Evolutionary conservation across 2,329 filamentous ascomycete species (phyloP), one percentile per base, ranked within the genome.

Genomic region (Fusarium verticillioides): DNA sequence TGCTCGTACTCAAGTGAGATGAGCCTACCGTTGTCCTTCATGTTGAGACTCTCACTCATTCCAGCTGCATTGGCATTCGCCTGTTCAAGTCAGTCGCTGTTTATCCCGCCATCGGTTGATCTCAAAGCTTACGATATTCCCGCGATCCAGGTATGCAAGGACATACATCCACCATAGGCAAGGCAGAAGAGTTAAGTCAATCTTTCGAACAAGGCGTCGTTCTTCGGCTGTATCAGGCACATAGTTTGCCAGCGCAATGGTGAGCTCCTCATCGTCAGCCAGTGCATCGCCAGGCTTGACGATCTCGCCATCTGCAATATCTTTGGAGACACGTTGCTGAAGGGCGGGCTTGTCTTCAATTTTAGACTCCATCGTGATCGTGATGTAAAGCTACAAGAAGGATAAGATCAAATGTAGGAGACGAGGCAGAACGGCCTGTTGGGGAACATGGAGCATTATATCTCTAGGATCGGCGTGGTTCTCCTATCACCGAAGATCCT

Each of bases 101-200:
- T 46, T 11, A n/a, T 9, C 8, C 34, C 34, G 34, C 32, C 32
- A 13, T 32, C 11, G 32, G 32, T 32, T 32, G 5, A 11, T 30
- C 30, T 30, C 30, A 30, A 11, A 13, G 4, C 32, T 32, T 6
- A 36, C 34, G 3, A 36, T 18, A 36, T 80, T 80, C 13, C 70
- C 69, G 34, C 78, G 75, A 59, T 80, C 78, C 13, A 80, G 42
- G 43, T 79, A 79, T 6, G 76, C 77, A 13, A 80, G 62, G 16
- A 80, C 75, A 40, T 79, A 80, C 76, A 78, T 76, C 60, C 58
- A 70, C 76, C 72, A 84, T 46, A 88, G 81, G 69, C 86, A 84
- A 1, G 86, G 87, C 21, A 88, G 83, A 30, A 88, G 82, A 73
- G 82, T 79, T 79, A 84, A 80, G 78, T 87, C 83, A 60, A 85